Evolutionary conservation across 148 eudicot genomes (phyloP).

Genomic region (Chenopodium formosanum): DNA sequence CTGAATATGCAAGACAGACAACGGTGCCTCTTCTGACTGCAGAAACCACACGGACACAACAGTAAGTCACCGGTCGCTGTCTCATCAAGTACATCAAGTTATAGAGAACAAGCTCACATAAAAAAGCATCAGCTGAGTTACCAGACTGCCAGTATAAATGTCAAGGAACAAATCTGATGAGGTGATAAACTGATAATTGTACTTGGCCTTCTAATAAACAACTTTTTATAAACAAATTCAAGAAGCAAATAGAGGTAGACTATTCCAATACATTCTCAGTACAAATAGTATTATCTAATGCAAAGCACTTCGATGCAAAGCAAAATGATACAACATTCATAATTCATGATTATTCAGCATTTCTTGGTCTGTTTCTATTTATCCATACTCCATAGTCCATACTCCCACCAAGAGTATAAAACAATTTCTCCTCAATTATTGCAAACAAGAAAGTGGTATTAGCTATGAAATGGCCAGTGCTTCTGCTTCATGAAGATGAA

Average conservation of each 20-base stretch:
- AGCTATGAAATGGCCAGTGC: neutral
- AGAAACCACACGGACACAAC: constrained; percentile 17
- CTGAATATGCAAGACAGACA: constrained; percentile 82
- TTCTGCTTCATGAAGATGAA: neutral
- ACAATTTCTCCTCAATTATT: neutral
- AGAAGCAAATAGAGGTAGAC: neutral
- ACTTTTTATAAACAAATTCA: neutral
- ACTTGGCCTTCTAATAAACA: neutral
- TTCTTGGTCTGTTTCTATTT: neutral
- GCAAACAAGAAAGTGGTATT: neutral
- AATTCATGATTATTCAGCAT: neutral
- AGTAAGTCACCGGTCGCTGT: neutral
- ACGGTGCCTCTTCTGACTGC: constrained; percentile 84
- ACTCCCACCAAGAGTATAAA: neutral
- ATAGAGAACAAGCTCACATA: neutral
- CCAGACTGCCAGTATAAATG: neutral
- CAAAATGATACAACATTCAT: neutral
- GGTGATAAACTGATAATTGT: neutral
- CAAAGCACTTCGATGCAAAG: neutral
- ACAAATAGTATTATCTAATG: neutral
- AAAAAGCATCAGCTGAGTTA: neutral
- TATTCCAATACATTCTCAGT: neutral
- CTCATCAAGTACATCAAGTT: neutral
- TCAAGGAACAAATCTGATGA: neutral
- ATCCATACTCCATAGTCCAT: neutral